A percentile compares a stretch with the other conserved stretches of the same genome.
phyloP scores from a whole-genome alignment of 306 rosid genomes.

The Medicago lupulina region DNA sequence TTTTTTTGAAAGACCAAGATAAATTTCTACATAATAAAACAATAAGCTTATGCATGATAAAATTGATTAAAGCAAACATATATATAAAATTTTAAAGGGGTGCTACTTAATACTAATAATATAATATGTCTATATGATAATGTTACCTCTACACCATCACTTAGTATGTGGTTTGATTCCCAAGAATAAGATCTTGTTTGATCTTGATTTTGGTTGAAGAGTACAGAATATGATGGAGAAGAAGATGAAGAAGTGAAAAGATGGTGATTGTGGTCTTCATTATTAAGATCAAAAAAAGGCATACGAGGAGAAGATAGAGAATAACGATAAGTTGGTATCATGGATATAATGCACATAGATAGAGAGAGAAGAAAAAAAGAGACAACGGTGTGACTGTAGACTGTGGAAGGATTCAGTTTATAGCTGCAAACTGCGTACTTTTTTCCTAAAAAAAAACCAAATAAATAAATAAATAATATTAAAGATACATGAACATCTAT shows the following conservation, averaged over 20 bases:
- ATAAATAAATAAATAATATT: no score
- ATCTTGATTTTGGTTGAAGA: conserved; percentile 47
- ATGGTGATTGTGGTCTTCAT: conserved; percentile 47
- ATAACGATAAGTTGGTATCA: conserved; percentile 54
- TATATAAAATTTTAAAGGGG: no score
- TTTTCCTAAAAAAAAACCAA: no score
- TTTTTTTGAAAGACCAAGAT: neutral
- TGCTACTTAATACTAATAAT: no score
- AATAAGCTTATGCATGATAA: neutral
- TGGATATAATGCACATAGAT: conserved; percentile 33
- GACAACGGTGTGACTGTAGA: neutral
- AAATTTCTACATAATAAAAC: neutral
- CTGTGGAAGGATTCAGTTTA: neutral
- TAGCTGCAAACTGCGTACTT: neutral
- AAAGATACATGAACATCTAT: no score
- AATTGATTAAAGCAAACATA: no score
- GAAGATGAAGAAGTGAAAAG: conserved; percentile 54
- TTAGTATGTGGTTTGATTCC: conserved; percentile 49
- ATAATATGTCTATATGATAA: neutral
- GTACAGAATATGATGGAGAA: conserved; percentile 31
- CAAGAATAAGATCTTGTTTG: conserved; percentile 40
- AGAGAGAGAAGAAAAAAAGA: conserved; percentile 6
- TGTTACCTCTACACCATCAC: conserved; percentile 46
- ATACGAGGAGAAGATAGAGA: conserved; percentile 42
- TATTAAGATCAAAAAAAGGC: conserved; percentile 50